Evolutionary conservation across 768 basidiomycete genomes (phyloP).

Genomic region (Termitomyces sp.): DNA sequence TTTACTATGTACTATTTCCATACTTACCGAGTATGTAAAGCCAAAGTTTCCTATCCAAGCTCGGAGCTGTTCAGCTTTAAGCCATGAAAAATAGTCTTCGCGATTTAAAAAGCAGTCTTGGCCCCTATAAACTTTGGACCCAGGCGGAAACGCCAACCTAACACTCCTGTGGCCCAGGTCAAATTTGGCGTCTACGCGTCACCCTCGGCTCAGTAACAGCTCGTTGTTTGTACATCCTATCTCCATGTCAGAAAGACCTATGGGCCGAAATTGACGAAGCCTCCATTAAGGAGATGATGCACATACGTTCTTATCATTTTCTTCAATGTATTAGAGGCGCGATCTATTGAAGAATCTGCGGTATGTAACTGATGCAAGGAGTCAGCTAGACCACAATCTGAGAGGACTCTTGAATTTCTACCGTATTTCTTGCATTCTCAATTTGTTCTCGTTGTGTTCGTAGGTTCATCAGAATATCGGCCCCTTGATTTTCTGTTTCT

Average conservation of each 20-base stretch:
- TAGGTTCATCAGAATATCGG: slow-evolving; percentile 86
- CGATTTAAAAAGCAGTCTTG: too few relatives aligned
- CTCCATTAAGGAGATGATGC: slow-evolving; percentile 10
- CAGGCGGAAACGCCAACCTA: too few relatives aligned
- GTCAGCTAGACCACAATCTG: background rate
- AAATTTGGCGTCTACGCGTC: too few relatives aligned
- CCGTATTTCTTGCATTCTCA: slow-evolving; percentile 87
- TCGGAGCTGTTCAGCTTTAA: too few relatives aligned
- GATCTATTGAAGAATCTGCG: slow-evolving; percentile 87
- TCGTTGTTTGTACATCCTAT: slow-evolving; percentile 98
- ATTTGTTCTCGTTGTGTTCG: slow-evolving; percentile 91
- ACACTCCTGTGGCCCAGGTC: too few relatives aligned
- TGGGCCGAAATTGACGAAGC: slow-evolving; percentile 17
- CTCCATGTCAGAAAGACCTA: slow-evolving; percentile 49
- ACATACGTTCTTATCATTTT: slow-evolving; percentile 93
- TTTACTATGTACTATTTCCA: too few relatives aligned
- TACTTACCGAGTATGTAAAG: too few relatives aligned
- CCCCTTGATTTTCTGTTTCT: slow-evolving; percentile 95
- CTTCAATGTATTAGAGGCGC: slow-evolving; percentile 88
- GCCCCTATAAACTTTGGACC: too few relatives aligned
- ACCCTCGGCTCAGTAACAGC: slow-evolving; percentile 66
- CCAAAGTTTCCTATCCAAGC: too few relatives aligned
- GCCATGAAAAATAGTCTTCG: too few relatives aligned
- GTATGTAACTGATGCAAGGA: slow-evolving; percentile 59
- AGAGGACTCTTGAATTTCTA: slow-evolving; percentile 28